Conservation (phyloP, 1,139 yeast species). For the Wickerhamomyces sp. region DNA sequence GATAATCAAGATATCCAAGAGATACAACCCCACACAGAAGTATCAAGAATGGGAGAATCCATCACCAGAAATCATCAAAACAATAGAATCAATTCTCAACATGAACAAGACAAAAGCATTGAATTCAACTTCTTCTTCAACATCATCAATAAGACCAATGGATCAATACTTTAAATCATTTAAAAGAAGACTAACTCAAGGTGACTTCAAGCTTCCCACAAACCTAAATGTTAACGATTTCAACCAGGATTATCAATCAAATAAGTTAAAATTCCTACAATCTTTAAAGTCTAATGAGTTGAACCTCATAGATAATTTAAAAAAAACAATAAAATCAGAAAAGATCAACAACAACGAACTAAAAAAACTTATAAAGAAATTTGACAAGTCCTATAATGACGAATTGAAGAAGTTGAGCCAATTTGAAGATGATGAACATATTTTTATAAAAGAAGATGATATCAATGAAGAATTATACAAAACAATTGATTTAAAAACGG, state of each 20-base stretch:
- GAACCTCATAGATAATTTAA: slow-evolving; percentile 11
- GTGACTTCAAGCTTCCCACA: slow-evolving; percentile 9
- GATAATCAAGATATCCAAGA: slow-evolving; percentile 10
- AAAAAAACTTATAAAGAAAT: slow-evolving; percentile 7
- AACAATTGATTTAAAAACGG: no score
- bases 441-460: no score
- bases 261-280: slow-evolving; percentile 13
- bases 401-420: slow-evolving; percentile 7
- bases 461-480: no score
- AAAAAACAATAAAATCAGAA: slow-evolving; percentile 8
- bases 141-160: no score
- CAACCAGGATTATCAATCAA: slow-evolving; percentile 17
- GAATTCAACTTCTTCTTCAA: no score
- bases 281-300: slow-evolving; percentile 16
- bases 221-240: slow-evolving; percentile 11
- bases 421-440: no score
- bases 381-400: slow-evolving; percentile 6
- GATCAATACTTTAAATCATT: no score
- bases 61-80: slow-evolving; percentile 1
- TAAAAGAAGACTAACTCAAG: slow-evolving; percentile 2
- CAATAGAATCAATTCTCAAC: slow-evolving; percentile 5
- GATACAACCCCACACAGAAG: slow-evolving; percentile 3
- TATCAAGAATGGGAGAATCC: slow-evolving; percentile 14
- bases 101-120: slow-evolving; percentile 10
- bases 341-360: slow-evolving; percentile 6